These are phyloP conservation scores for Nitzschia putrida DNA, from an alignment of 108 stramenopile genomes.

Conservation along the genomic window DNA sequence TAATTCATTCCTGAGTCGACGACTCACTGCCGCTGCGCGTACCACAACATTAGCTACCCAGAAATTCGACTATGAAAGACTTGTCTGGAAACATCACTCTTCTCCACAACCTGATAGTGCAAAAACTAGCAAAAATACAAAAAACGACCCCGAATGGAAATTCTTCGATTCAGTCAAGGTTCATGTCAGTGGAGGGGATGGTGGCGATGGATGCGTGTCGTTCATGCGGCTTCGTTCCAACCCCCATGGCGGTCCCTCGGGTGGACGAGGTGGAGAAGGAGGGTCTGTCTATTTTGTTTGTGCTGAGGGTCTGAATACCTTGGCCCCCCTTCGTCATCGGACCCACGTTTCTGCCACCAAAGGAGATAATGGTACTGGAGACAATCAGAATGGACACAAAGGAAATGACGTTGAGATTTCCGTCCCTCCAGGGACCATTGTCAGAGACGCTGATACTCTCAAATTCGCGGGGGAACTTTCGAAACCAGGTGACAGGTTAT, in stretches of 20 bases:
- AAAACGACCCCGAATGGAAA: slow-evolving; percentile 85
- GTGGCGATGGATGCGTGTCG: slow-evolving; percentile 94
- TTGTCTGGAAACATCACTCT: too few relatives aligned
- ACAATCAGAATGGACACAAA: slow-evolving; percentile 71
- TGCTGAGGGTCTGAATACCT: slow-evolving; percentile 83
- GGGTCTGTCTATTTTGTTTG: slow-evolving; percentile 82
- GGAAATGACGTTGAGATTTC: slow-evolving; percentile 71
- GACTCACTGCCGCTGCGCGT: too few relatives aligned
- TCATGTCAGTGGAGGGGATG: slow-evolving; percentile 89
- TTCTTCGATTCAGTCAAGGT: slow-evolving; percentile 90
- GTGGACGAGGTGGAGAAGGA: slow-evolving; percentile 88
- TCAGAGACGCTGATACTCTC: slow-evolving; percentile 84
- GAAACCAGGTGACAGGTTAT: slow-evolving; percentile 68
- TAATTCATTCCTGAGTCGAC: too few relatives aligned
- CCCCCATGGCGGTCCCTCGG: slow-evolving; percentile 89
- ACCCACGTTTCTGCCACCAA: slow-evolving; percentile 78
- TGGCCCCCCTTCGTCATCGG: slow-evolving; percentile 75
- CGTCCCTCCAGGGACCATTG: slow-evolving; percentile 94
- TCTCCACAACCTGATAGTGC: too few relatives aligned
- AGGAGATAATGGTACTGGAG: slow-evolving; percentile 88
- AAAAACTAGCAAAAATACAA: slow-evolving; percentile 3
- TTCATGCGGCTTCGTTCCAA: slow-evolving; percentile 92
- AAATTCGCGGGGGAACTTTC: slow-evolving; percentile 89
- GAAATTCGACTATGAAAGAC: too few relatives aligned
- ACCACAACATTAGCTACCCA: too few relatives aligned